Evolutionary conservation across 208 protist genomes (phyloP), one percentile per base, ranked within the genome.

Genomic region (Crithidia expoeki): DNA sequence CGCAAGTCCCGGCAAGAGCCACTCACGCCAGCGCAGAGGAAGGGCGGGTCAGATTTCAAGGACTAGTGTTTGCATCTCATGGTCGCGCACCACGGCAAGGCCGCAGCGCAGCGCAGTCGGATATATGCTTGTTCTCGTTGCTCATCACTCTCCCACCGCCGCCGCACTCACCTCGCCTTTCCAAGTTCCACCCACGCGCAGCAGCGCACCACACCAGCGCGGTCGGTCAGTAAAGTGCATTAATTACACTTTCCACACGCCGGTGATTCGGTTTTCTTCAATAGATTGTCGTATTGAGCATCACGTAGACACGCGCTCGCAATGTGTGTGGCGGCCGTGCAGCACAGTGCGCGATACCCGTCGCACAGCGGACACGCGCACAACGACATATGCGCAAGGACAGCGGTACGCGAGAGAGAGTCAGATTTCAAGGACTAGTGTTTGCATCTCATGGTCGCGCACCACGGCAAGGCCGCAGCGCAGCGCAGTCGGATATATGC

Each of bases 121-220:
- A 81, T 81, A 84, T 84, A 85, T 82, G 75, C 80, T 85, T 85
- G 74, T 85, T 78, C 80, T 80, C 71, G 34, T 85, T 85, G 68
- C 23, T 85, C 80, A 81, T 85, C 71, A 83, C 42, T 51, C 33
- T 42, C 28, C 60, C 47, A 25, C 28, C 59, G 11, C 4, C 55
- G 10, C 16, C 25, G 40, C 53, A n/a, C 66, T 44, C 66, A 44
- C 67, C 36, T 25, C 33, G 1, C 21, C 19, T 23, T 5, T 65
- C 23, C 25, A 25, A 5, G 7, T 32, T 19, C n/a, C 23, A 40
- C 30, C 10, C 25, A 17, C 52, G 21, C 52, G 19, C 5, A 0
- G 0, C 49, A 40, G 23, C 55, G 36, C 30, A 11, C 11, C 11
- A 12, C 17, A 21, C 55, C 0, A 33, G 58, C 58, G 5, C 10